Evolutionary conservation across 228 moss, liverwort and hornwort genomes (phyloP), one percentile per base, ranked within the genome.

Genomic region (Sphagnum fallax): DNA sequence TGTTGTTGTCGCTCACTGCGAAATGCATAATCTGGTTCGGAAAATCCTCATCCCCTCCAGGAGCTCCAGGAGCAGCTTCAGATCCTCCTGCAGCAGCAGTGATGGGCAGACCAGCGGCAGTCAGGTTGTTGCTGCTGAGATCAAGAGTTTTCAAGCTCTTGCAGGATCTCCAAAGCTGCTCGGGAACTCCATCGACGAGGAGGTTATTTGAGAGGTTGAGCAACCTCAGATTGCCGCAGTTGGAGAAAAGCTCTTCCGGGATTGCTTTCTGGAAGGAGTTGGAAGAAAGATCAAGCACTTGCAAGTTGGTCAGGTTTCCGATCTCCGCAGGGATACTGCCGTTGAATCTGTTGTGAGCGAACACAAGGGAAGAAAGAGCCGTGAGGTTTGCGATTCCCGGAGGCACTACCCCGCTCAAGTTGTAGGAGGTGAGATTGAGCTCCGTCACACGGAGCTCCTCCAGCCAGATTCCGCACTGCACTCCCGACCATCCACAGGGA

Each of bases 331-430:
- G 84, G 51, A 84, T 55, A 12, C 67, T 67, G 15, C 67, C 67
- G 50, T 53, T 67, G 51, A 67, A 67, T 7, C 6, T 15, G 50
- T 67, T 67, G 67, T 52, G 1, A 1, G 67, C 12, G 13, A 67
- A 16, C 14, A 8, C 18, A 53, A 67, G 14, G 32, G 18, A 52
- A 51, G 52, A 10, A 58, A 82, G 82, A 52, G 67, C 76, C 47
- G 79, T 74, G 14, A 82, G 73, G 13, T 52, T 70, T 4, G 78
- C 82, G 50, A 82, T 76, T 4, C 78, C 82, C 50, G 57, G 58
- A 59, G 82, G 79, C 79, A 82, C 76, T 58, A 68, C 8, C 15
- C 82, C 82, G 59, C 75, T 65, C 58, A 82, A 76, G 62, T 82
- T 73, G 62, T 68, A 68, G 51, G 32, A 8, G 64, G 82, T 70